Evolutionary conservation across 345 rosid genomes (phyloP), one percentile per base, ranked within the genome.

Genomic region (Trapa incisa): DNA sequence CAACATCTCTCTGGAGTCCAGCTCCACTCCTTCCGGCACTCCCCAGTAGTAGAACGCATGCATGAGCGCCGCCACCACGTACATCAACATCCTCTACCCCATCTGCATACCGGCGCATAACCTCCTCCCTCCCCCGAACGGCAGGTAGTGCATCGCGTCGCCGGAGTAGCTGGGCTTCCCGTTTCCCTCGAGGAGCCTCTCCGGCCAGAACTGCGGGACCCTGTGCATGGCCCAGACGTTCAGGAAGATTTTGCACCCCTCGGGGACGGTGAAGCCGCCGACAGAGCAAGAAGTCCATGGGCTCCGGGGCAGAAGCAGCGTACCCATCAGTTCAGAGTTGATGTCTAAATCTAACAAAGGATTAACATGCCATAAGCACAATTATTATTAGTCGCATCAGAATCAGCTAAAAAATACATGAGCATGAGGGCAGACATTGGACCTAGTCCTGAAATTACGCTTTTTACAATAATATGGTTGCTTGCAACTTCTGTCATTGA

Each of bases 71-170:
- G 75, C 75, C 9, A 67, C 5, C 5, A 72, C 61, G 41, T 53
- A 22, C 70, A 61, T 60, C 0, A 67, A 60, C 75, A 72, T 66
- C 66, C 70, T 61, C 67, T 72, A 70, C 5, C 66, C 75, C 0
- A 67, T 47, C 15, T 32, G 61, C 33, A 72, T 37, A 32, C 75
- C 75, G 2, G 70, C 75, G 41, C 75, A 72, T 0, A 66, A 1
- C 9, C 56, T 61, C 61, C 79, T 66, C 2, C 79, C 82, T 2
- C 77, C 70, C 16, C 79, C 79, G 35, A 79, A 75, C 9, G 82
- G 82, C 65, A 79, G 53, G 47, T 67, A 79, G 48, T 61, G 68
- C 60, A 47, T 61, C 38, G 62, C 56, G 48, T 41, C 69, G 1
- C 82, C 79, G 16, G 43, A 69, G 52, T 67, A 75, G 68, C 75